phyloP scores from a whole-genome alignment of 164 flowering plant genomes.

The Stephania cephalantha region DNA sequence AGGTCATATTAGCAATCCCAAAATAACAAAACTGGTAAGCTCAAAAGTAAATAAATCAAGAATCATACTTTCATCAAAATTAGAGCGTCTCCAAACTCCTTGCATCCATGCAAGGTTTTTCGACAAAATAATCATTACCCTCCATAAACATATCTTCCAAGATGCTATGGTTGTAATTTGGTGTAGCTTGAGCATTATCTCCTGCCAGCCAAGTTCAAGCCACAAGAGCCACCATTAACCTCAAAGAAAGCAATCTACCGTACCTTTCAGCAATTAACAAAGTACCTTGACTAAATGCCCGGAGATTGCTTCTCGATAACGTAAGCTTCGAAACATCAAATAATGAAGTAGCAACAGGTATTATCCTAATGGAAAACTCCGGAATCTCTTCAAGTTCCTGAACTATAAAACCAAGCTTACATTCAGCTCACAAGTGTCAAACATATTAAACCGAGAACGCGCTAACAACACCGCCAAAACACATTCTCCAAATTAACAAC shows the following conservation, averaged over 20 bases:
- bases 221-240: not conserved
- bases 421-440: not conserved
- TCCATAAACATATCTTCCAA: constrained; percentile 89
- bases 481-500: not conserved
- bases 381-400: constrained; percentile 37
- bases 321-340: constrained; percentile 52
- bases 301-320: constrained; percentile 58
- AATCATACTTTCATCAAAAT: constrained; percentile 64
- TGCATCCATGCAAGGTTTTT: constrained; percentile 48
- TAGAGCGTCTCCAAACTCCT: constrained; percentile 67
- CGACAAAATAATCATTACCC: constrained; percentile 50
- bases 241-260: not conserved
- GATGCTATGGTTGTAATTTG: constrained; percentile 71
- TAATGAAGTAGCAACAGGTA: constrained; percentile 64
- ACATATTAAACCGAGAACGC: too few relatives aligned
- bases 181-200: constrained; percentile 45
- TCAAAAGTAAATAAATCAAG: not conserved
- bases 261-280: not conserved
- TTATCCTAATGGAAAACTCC: constrained; percentile 52
- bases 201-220: constrained; percentile 20
- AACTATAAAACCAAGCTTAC: constrained; percentile 26
- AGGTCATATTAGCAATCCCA: not conserved
- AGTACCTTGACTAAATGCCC: constrained; percentile 51
- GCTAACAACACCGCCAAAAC: not conserved
- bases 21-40: not conserved